phyloP scores from a whole-genome alignment of 805 yeast genomes.

The Metschnikowia santaceciliae region DNA sequence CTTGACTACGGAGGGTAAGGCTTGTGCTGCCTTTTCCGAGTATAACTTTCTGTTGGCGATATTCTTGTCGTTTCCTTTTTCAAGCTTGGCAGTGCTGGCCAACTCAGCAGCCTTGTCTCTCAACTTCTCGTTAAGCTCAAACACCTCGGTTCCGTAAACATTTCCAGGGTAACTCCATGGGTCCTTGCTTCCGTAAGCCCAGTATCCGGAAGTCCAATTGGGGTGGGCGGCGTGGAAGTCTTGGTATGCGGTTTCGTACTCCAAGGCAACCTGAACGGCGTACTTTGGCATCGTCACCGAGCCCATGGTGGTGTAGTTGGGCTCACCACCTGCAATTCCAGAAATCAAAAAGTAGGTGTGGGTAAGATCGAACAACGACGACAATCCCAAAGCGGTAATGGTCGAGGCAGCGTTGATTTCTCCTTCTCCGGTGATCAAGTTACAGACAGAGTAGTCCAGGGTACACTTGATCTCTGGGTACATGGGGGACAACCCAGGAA shows the following conservation, averaged over 20 bases:
- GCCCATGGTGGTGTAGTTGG: constrained; percentile 52
- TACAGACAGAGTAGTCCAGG: constrained; percentile 50
- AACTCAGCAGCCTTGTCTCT: constrained; percentile 55
- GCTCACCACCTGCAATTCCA: constrained; percentile 67
- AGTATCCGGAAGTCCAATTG: constrained; percentile 61
- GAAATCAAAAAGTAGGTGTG: constrained; percentile 60
- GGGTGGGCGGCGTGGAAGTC: constrained; percentile 25
- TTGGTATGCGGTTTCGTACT: constrained; percentile 52
- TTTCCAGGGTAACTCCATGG: constrained; percentile 49
- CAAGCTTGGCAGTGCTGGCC: constrained; percentile 42
- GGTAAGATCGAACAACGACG: constrained; percentile 53
- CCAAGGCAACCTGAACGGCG: constrained; percentile 59
- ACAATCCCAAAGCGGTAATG: constrained; percentile 49
- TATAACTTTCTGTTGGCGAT: constrained; percentile 46
- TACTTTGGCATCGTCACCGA: constrained; percentile 57
- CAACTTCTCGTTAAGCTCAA: constrained; percentile 55
- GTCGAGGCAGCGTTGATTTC: constrained; percentile 65
- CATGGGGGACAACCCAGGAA: constrained; percentile 64
- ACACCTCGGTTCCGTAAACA: constrained; percentile 63
- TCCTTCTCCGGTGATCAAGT: constrained; percentile 65
- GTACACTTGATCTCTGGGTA: constrained; percentile 58
- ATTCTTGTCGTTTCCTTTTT: constrained; percentile 45
- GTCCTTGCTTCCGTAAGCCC: constrained; percentile 48
- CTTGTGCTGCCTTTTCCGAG: constrained; percentile 47
- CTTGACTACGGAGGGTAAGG: constrained; percentile 43